Base-by-base conservation (phyloP, 2,329 filamentous ascomycete genomes). In the Aureobasidium lini region DNA sequence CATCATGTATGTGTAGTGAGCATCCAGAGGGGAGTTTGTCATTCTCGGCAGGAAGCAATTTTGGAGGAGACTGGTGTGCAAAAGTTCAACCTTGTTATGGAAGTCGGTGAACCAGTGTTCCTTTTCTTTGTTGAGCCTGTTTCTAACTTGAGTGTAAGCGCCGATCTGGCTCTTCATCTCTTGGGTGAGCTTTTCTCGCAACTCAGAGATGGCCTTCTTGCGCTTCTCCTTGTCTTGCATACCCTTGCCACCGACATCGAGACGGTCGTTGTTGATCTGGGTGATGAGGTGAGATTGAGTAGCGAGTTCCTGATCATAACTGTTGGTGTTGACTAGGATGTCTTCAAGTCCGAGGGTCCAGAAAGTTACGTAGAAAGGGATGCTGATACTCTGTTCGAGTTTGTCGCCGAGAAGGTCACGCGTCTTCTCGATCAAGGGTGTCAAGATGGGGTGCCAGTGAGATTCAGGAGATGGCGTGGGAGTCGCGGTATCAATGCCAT, bases 11-110 rank as follows among this genome's bases (percentile, higher is more conserved):
- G 85, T 87, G 75, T 90, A 99, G 65, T 95, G 90, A 0, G 93
- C 89, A 71, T 99, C 94, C 52, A 88, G 81, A 1, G 90, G 84
- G 0, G 92, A 96, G 32, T 96, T 78, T 29, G 94, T 81, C 16
- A 95, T 80, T 43, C 94, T 87, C 9, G 94, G 94, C n/a, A 97
- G 74, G 65, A 99, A 85, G 70, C 94, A 99, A 66, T 95, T 87
- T 72, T 97, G 91, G 9, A 99, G 81, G 16, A 99, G 76, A 3
- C 84, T 81, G 66, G 91, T 84, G 56, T 93, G 89, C 4, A 95
- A 79, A 7, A 68, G 78, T 60, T 88, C 85, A 40, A 81, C 76
- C 66, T 85, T 88, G 23, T 81, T 77, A 61, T 83, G 81, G 64
- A 84, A 80, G 9, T 82, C 80, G 4, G 81, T 76, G 70, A 97